Evolutionary conservation across 805 yeast genomes (phyloP), one percentile per base, ranked within the genome.

Genomic region (Isabelozyma gotoi): DNA sequence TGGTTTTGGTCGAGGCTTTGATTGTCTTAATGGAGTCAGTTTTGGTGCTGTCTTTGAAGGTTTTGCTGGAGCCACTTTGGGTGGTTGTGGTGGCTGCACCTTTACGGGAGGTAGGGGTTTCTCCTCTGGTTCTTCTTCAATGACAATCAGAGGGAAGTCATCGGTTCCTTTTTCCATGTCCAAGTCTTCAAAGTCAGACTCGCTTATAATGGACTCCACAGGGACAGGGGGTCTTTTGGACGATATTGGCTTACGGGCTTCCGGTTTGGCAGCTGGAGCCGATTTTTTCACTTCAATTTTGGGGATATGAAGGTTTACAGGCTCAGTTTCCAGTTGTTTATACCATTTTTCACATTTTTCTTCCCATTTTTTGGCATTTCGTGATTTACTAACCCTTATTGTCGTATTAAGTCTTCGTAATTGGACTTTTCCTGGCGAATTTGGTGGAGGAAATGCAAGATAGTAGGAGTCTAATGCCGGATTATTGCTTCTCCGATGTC

Each of bases 151-250:
- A n/a, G n/a, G n/a, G n/a, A n/a, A n/a, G n/a, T n/a, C n/a, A n/a
- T n/a, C n/a, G n/a, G n/a, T n/a, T n/a, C n/a, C n/a, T n/a, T n/a
- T n/a, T 24, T 18, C 39, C 44, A 19, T 32, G 33, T 55, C 64
- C 38, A 69, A 51, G 40, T 62, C 71, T 33, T 68, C 74, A 45
- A 69, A 69, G 44, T 69, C 74, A 15, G 69, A 62, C 27, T 65
- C 73, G 41, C 64, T 61, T 21, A 67, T 67, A 14, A 58, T 58
- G 20, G 48, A 19, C 36, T 41, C 11, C n/a, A n/a, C n/a, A n/a
- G n/a, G n/a, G n/a, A 51, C 51, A 3, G 53, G 4, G 12, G 52
- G 52, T 24, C 48, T 34, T 36, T 51, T 46, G 1, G 50, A 36
- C 3, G 52, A n/a, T n/a, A n/a, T 14, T 11, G 34, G 29, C 12